A percentile compares a stretch with the other conserved stretches of the same genome.
phyloP scores from a whole-genome alignment of 805 yeast species.

The Hanseniaspora hatyaiensis region DNA sequence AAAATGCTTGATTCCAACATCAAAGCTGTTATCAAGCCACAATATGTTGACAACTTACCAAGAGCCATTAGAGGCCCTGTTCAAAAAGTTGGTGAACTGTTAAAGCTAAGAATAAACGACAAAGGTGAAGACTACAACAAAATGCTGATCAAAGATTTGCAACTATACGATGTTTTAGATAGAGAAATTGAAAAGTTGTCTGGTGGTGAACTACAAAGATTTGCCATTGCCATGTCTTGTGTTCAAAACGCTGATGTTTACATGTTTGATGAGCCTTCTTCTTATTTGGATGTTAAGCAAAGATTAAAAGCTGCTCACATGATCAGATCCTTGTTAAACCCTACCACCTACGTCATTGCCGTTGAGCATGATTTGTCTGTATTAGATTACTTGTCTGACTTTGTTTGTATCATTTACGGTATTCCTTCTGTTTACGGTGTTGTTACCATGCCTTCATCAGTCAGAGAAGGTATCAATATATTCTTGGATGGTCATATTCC shows the following conservation, averaged over 20 bases:
- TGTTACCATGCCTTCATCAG: slow-evolving; percentile 90
- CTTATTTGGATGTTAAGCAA: slow-evolving; percentile 95
- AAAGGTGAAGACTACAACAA: slow-evolving; percentile 52
- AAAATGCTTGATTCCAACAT: slow-evolving; percentile 87
- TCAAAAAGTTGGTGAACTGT: slow-evolving; percentile 72
- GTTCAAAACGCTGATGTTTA: slow-evolving; percentile 90
- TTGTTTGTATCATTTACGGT: slow-evolving; percentile 92
- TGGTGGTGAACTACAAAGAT: slow-evolving; percentile 98
- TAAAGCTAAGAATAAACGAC: slow-evolving; percentile 61
- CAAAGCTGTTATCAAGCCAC: slow-evolving; percentile 96
- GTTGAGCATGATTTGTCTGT: slow-evolving; percentile 99
- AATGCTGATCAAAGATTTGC: slow-evolving; percentile 55
- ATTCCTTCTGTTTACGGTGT: slow-evolving; percentile 98
- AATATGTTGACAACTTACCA: slow-evolving; percentile 95
- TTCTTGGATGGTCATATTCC: slow-evolving; percentile 97
- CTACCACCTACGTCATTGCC: slow-evolving; percentile 78
- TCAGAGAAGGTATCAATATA: slow-evolving; percentile 97
- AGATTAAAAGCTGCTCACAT: slow-evolving; percentile 94
- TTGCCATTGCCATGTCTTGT: slow-evolving; percentile 95
- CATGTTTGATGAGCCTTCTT: slow-evolving; percentile 99
- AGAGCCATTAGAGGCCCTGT: slow-evolving; percentile 87
- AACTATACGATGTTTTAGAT: slow-evolving; percentile 59
- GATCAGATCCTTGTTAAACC: slow-evolving; percentile 70
- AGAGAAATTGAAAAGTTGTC: slow-evolving; percentile 86
- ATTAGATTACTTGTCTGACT: slow-evolving; percentile 91